Evolutionary conservation across 106 monocot genomes (phyloP), one percentile per base, ranked within the genome.

Genomic region (Dendrobium chrysotoxum): DNA sequence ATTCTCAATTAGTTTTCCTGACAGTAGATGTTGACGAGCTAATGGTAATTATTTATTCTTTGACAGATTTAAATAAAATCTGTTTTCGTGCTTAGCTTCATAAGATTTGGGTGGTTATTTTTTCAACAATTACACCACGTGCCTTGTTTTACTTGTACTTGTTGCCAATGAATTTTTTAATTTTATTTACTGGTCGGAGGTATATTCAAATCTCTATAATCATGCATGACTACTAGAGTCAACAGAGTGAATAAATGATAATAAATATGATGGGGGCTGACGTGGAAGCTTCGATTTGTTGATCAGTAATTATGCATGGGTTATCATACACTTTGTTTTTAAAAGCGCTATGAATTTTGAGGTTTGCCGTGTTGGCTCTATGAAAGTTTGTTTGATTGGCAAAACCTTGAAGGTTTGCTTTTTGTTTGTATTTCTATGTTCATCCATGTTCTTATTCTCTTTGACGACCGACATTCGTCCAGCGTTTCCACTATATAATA

Each of bases 11-110:
- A 40, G 58, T 84, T 80, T 94, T 94, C 81, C 80, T 94, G 68
- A 73, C 82, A 4, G 23, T 90, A 35, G 91, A 94, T 83, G 89
- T 94, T 75, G 94, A 94, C 82, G 89, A 89, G 46, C 77, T 91
- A 80, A 74, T 50, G 76, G 91, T 94, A 84, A 80, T 50, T 84
- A 15, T 30, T 18, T 7, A 45, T 76, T 46, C 46, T 76, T 50
- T 65, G 35, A 35, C 70, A 70, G 13, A 50, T 50, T 65, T 65
- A 11, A 25, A 9, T 65, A n/a, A 65, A 65, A 65, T 25, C 64
- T 65, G 64, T 23, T 26, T 25, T 61, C 18, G n/a, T 23, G 18
- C 21, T 23, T 61, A 18, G 18, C 21, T 61, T 61, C 18, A 0
- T 18, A 18, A 4, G 23, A 21, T 61, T 4, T 15, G 70, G 35